Evolutionary conservation across 495 filamentous ascomycete species (phyloP).

Genomic region (Penicillium flavigenum): DNA sequence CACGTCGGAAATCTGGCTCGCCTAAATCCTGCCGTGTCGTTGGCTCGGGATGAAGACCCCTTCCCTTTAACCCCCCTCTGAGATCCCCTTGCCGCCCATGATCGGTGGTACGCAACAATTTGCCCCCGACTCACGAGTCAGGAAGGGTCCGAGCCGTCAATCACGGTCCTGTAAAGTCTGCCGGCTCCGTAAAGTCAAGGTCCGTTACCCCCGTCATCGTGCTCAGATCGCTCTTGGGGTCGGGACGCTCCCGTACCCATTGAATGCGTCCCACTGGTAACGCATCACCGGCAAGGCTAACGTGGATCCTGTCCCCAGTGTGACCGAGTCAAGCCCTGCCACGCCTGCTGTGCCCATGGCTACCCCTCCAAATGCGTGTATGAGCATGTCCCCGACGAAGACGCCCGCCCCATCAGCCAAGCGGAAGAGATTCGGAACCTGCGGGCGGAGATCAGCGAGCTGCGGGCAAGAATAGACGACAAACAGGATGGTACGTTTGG

Average conservation of each 20-base stretch:
- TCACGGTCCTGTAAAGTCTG: conserved; percentile 49
- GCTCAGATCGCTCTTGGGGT: conserved; percentile 28
- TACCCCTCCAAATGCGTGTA: conserved; percentile 49
- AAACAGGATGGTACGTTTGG: conserved; percentile 28
- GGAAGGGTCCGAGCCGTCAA: conserved; percentile 35
- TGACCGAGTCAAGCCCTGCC: conserved; percentile 48
- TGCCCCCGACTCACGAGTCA: conserved; percentile 27
- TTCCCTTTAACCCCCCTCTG: conserved; percentile 17
- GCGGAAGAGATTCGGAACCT: conserved; percentile 47
- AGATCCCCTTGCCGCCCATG: conserved; percentile 22
- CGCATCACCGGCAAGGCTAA: conserved; percentile 16
- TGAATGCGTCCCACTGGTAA: conserved; percentile 16
- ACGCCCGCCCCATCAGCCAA: conserved; percentile 41
- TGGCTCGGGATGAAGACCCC: conserved; percentile 30
- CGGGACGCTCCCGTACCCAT: conserved; percentile 22
- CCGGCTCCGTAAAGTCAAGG: conserved; percentile 48
- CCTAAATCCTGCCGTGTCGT: conserved; percentile 34
- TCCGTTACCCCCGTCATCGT: conserved; percentile 22
- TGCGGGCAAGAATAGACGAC: conserved; percentile 31
- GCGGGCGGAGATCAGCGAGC: conserved; percentile 40
- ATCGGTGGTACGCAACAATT: conserved; percentile 26
- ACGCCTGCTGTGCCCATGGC: conserved; percentile 49
- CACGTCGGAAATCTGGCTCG: conserved; percentile 34
- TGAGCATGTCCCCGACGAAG: conserved; percentile 38
- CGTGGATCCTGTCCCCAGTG: conserved; percentile 31